These are phyloP conservation scores for Microthlaspi erraticum DNA, from an alignment of 345 rosid species.

Conservation along the genomic window DNA sequence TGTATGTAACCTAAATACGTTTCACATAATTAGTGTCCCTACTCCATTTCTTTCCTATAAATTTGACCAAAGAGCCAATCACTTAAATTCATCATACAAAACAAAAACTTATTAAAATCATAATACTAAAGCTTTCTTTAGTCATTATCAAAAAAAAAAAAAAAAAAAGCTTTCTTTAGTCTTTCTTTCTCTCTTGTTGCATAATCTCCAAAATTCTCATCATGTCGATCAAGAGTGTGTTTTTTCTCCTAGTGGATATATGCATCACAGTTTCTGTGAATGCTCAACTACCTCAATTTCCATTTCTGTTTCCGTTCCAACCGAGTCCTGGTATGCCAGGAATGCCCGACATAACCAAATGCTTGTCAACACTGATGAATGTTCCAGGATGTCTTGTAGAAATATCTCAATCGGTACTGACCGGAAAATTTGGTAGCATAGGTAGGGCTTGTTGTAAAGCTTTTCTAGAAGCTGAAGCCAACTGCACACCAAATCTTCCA, in stretches of 20 bases:
- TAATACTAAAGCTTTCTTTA: background rate
- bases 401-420: background rate
- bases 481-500: background rate
- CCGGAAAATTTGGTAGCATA: background rate
- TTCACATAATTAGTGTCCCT: background rate
- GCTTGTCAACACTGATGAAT: background rate
- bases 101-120: no score
- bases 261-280: background rate
- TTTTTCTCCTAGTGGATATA: background rate
- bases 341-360: background rate
- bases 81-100: slow-evolving; percentile 6
- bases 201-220: background rate
- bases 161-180: no score
- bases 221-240: slow-evolving; percentile 12
- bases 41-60: background rate
- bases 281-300: background rate
- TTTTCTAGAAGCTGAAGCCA: slow-evolving; percentile 8
- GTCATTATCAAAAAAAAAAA: no score
- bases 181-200: background rate
- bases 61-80: background rate
- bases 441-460: slow-evolving; percentile 34
- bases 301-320: background rate
- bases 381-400: slow-evolving; percentile 2
- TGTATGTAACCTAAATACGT: background rate
- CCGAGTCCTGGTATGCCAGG: background rate